Conservation (phyloP, 805 yeast species). For the Spathaspora arborariae region DNA sequence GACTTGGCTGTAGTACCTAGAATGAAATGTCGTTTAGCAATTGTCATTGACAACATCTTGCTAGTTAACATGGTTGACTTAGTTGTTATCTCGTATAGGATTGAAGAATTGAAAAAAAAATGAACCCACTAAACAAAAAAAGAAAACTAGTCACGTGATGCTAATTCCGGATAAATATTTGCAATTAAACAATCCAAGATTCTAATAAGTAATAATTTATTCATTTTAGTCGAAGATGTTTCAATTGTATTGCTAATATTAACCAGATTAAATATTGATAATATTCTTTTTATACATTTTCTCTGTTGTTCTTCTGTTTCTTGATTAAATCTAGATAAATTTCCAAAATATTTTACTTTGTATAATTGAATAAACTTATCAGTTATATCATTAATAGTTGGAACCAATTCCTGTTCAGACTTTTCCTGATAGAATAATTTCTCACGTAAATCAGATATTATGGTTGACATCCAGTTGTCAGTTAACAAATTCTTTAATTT, state of each 20-base stretch:
- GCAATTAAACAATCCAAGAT: conserved; percentile 20
- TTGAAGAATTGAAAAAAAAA: neutral
- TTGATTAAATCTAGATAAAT: conserved; percentile 8
- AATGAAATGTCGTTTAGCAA: conserved; percentile 2
- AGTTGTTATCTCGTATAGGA: neutral
- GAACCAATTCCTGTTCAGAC: neutral
- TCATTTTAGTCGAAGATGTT: conserved; percentile 12
- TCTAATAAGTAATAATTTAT: conserved; percentile 18
- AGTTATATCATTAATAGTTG: neutral
- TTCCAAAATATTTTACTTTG: conserved; percentile 1
- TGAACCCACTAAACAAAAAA: neutral
- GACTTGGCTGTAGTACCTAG: conserved; percentile 11
- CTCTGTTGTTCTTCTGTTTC: conserved; percentile 17
- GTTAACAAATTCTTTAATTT: neutral
- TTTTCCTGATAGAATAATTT: conserved; percentile 7
- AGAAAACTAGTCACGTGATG: neutral
- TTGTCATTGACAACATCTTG: neutral
- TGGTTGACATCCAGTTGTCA: neutral
- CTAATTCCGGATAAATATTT: conserved; percentile 20
- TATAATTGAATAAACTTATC: neutral
- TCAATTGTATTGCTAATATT: conserved; percentile 2
- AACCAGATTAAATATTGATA: conserved; percentile 15
- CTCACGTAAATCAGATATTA: conserved; percentile 6
- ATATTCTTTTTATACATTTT: conserved; percentile 11
- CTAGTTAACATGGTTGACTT: neutral